Percentiles rank a stretch among this genome's conserved stretches.
These are phyloP conservation scores for Camelina laxa DNA, from an alignment of 345 rosid species.

Conservation along the genomic window DNA sequence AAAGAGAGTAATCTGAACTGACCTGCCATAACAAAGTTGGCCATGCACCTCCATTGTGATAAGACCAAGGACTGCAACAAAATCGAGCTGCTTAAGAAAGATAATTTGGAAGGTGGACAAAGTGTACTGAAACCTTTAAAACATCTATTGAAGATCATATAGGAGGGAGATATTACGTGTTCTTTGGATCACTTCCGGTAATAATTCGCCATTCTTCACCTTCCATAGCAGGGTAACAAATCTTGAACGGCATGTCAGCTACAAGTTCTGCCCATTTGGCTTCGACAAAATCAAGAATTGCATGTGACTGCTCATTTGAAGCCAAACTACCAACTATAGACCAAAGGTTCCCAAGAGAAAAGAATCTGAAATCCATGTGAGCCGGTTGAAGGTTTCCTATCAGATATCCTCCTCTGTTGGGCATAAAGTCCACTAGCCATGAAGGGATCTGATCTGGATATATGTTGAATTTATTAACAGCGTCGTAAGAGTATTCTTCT, in stretches of 20 bases:
- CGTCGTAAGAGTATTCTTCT: conserved; percentile 88
- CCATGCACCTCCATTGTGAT: conserved; percentile 96
- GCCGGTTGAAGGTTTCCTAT: conserved; percentile 95
- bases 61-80: conserved; percentile 88
- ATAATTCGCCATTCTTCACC: conserved; percentile 88
- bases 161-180: conserved; percentile 59
- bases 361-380: conserved; percentile 95
- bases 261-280: conserved; percentile 86
- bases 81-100: conserved; percentile 28
- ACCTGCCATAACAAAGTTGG: conserved; percentile 99
- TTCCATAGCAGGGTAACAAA: conserved; percentile 86
- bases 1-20: conserved; percentile 39
- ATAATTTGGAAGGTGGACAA: conserved; percentile 11
- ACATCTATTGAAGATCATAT: background rate
- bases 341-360: conserved; percentile 90
- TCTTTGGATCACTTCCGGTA: conserved; percentile 93
- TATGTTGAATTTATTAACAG: conserved; percentile 90
- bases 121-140: background rate
- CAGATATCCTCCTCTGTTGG: conserved; percentile 75
- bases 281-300: conserved; percentile 82
- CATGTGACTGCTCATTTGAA: conserved; percentile 77
- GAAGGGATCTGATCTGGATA: conserved; percentile 92
- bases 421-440: conserved; percentile 90
- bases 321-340: conserved; percentile 76
- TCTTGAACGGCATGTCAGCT: conserved; percentile 84